Evolutionary conservation across 345 rosid genomes (phyloP), one percentile per base, ranked within the genome.

Genomic region (Salix dunnii): DNA sequence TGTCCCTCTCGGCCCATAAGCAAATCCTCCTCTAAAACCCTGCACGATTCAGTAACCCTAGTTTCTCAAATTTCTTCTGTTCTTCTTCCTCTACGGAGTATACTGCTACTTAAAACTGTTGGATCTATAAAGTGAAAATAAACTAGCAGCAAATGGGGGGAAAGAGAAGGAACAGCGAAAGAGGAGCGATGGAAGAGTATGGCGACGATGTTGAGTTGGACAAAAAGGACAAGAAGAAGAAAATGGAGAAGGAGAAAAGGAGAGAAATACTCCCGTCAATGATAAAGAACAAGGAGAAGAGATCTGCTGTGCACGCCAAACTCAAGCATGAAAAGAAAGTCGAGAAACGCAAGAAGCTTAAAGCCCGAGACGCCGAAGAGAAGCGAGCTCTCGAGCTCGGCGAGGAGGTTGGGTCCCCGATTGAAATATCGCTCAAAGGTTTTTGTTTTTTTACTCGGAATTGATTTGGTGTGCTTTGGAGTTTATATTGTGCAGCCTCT

Each of bases 221-320:
- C 9, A 48, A 12, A 2, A 60, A 66, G 16, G 62, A 62, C 25
- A 77, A 74, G 86, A 85, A 85, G 71, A 81, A 65, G 51, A 58
- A 20, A 40, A 38, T 13, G 43, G 48, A 27, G 67, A 71, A 5
- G 77, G 77, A 62, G 67, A 73, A 67, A 60, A 71, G 83, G 83
- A 67, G 51, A 61, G 91, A 87, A 82, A 78, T 93, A 48, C 92
- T 91, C 21, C 99, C 98, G 1, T 93, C 97, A 18, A 90, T 86
- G 94, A 90, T 96, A 38, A 96, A 89, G 85, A 93, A 90, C 90
- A 96, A 96, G 82, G 97, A 91, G 72, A 93, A 92, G 91, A 90
- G 99, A 80, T 88, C 97, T 4, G 87, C 78, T 7, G 90, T 89
- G 0, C 92, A 93, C 77, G 90, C 97, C 5, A 91, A 95, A 83